Evolutionary conservation across 2,329 filamentous ascomycete species (phyloP), one percentile per base, ranked within the genome.

Genomic region (Botryosphaeria agaves): DNA sequence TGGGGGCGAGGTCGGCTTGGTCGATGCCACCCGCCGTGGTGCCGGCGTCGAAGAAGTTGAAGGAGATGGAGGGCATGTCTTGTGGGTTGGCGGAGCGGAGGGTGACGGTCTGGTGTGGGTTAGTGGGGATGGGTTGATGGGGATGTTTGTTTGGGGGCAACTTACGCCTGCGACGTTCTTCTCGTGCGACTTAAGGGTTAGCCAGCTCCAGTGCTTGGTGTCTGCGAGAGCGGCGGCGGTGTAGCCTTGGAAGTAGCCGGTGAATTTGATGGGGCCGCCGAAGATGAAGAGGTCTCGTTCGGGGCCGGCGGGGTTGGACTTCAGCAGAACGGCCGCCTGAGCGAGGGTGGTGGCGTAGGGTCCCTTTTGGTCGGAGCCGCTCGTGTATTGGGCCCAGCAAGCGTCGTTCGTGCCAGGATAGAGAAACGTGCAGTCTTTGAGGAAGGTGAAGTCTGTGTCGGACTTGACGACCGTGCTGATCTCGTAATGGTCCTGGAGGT

Each of bases 401-500:
- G 56, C 53, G 36, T 61, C 57, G 3, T 42, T 37, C 18, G 47
- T 32, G 33, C 39, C 35, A 12, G 36, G 32, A n/a, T 27, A 28
- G 14, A 28, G 31, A 35, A 59, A 57, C 1, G 49, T 50, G 47
- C 60, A 48, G 39, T 49, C 44, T 42, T 58, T 53, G 27, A 56
- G 45, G 20, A 48, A 32, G 14, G 37, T 35, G 35, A 53, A 54
- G 32, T 53, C 48, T 5, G 41, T 45, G 4, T 45, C 38, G 5
- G 51, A 43, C 29, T 59, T 52, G 27, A 63, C 62, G 9, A 66
- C 54, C 30, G 64, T 54, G 1, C 59, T 56, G 18, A 71, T 57
- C 35, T 64, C 65, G 26, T 66, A 66, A 27, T 72, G 70, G 42
- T 79, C 72, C 34, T 72, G 57, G 3, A 79, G 56, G 49, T 77